phyloP scores from a whole-genome alignment of 176 grass and related monocot species.

The barley (Hordeum vulgare) region DNA sequence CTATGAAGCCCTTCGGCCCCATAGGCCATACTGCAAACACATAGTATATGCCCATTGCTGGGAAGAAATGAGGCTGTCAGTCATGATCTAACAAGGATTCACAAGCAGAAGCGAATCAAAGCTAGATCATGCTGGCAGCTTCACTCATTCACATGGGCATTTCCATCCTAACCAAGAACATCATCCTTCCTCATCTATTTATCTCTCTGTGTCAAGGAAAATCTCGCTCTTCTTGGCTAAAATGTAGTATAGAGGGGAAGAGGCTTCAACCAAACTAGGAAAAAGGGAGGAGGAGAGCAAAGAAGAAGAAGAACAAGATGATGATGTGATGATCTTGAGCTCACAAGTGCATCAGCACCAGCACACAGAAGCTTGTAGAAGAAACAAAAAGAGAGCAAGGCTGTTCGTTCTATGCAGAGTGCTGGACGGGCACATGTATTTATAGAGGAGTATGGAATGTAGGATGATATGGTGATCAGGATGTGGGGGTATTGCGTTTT shows the following conservation, averaged over 20 bases:
- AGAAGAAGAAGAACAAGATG: background rate
- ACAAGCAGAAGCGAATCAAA: constrained; percentile 19
- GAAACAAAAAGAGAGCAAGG: background rate
- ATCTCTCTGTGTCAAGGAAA: background rate
- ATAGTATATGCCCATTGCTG: background rate
- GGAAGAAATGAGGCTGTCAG: constrained; percentile 62
- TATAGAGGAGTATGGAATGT: constrained; percentile 21
- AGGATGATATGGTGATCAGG: background rate
- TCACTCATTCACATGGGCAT: constrained; percentile 55
- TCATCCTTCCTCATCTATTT: background rate
- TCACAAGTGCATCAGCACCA: too few species aligned
- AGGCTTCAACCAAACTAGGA: background rate
- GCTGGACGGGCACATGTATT: constrained; percentile 3
- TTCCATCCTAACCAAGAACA: background rate
- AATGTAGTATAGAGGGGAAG: background rate
- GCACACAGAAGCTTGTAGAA: background rate
- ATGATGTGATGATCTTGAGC: background rate
- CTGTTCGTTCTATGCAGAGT: background rate
- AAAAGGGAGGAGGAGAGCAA: background rate
- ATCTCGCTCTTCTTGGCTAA: background rate
- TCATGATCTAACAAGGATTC: constrained; percentile 52
- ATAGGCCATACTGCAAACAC: background rate
- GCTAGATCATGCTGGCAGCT: constrained; percentile 84
- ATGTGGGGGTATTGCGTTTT: background rate
- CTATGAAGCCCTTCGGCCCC: background rate